These are phyloP conservation scores for Venturia nashicola DNA, from an alignment of 2,329 filamentous ascomycete genomes.

Conservation along the genomic window DNA sequence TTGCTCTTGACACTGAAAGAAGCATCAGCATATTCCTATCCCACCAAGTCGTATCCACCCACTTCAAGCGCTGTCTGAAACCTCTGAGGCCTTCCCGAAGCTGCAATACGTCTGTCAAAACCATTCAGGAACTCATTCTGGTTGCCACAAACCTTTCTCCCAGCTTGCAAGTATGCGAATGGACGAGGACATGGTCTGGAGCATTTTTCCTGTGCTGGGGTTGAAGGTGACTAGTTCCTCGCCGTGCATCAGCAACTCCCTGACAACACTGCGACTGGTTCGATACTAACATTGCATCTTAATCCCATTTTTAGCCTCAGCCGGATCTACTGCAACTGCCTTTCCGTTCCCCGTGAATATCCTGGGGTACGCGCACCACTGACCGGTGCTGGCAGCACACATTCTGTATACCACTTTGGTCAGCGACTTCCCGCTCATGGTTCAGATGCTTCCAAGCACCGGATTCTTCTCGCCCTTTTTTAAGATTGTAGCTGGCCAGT, in stretches of 20 bases:
- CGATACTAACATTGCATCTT: neutral
- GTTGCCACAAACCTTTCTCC: neutral
- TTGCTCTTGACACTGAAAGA: neutral
- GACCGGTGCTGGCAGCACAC: neutral
- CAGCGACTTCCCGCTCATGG: neutral
- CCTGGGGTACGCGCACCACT: neutral
- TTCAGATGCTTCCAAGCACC: neutral
- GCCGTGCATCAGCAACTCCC: neutral
- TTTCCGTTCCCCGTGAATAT: neutral
- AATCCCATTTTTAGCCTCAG: neutral
- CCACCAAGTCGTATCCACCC: neutral
- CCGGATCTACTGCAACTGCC: neutral
- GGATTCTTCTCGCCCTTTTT: neutral
- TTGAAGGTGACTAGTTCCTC: neutral
- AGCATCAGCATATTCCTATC: neutral
- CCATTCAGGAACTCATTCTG: neutral
- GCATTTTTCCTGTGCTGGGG: neutral
- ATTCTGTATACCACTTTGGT: neutral
- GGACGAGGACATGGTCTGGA: neutral
- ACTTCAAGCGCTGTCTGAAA: slow-evolving; percentile 1
- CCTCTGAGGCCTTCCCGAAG: neutral
- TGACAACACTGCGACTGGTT: neutral
- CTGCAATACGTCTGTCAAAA: neutral
- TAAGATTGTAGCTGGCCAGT: neutral
- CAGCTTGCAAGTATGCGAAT: neutral